These are phyloP conservation scores for Fraxinus nigra DNA, from an alignment of 305 asterid genomes.

Conservation along the genomic window DNA sequence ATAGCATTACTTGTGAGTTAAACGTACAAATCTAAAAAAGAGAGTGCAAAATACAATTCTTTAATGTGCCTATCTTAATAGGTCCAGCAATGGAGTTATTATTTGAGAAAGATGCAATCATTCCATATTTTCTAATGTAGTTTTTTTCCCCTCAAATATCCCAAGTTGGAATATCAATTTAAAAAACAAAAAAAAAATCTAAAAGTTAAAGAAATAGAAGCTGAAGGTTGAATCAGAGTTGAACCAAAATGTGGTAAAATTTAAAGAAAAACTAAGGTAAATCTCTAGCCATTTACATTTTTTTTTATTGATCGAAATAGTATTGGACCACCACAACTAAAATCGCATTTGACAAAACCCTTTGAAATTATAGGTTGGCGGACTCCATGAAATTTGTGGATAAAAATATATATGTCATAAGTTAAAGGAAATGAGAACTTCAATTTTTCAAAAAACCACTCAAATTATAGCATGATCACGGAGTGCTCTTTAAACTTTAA, in stretches of 20 bases:
- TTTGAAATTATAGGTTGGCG: background rate
- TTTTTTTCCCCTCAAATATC: too few species aligned
- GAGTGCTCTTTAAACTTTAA: background rate
- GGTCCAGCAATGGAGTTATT: background rate
- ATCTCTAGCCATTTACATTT: background rate
- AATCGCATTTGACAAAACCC: background rate
- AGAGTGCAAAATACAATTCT: too few species aligned
- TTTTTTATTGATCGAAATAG: too few species aligned
- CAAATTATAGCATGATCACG: background rate
- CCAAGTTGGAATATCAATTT: background rate
- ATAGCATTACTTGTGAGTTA: background rate
- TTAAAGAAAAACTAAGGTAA: background rate
- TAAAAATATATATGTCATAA: background rate
- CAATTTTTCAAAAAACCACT: background rate
- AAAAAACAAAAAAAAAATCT: too few species aligned
- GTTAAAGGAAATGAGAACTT: background rate
- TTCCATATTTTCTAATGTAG: background rate
- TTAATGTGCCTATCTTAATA: background rate
- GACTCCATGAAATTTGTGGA: background rate
- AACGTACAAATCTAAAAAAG: background rate
- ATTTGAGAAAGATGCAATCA: background rate
- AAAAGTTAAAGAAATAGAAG: background rate
- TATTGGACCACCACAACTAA: background rate
- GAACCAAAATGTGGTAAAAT: background rate
- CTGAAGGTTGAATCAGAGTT: background rate